phyloP scores from a whole-genome alignment of 2,329 filamentous ascomycete genomes.

The Trichoderma harzianum region DNA sequence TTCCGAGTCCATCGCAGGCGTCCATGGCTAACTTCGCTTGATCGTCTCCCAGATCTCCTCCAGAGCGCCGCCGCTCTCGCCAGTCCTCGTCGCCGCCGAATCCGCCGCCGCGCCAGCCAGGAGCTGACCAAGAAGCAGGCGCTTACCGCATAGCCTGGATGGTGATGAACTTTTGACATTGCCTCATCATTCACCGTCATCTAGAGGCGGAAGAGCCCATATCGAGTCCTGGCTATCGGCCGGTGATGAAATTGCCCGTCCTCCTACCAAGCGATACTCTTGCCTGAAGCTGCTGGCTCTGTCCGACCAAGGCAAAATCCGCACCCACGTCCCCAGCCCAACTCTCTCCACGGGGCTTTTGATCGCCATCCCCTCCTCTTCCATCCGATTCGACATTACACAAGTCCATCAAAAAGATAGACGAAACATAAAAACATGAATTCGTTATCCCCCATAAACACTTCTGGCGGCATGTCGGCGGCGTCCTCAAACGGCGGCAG shows the following conservation, averaged over 20 bases:
- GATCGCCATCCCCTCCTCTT: conserved; percentile 21
- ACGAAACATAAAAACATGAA: conserved; percentile 41
- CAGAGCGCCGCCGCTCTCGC: conserved; percentile 12
- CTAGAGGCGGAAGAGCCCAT: conserved; percentile 21
- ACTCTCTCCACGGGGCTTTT: conserved; percentile 22
- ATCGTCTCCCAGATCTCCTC: conserved; percentile 7
- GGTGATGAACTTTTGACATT: conserved; percentile 28
- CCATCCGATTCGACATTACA: conserved; percentile 17
- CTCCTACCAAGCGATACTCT: conserved; percentile 28
- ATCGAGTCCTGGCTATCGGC: conserved; percentile 25
- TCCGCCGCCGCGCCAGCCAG: conserved; percentile 32
- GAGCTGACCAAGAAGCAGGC: conserved; percentile 29
- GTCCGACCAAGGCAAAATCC: conserved; percentile 34
- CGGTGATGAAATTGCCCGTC: conserved; percentile 26
- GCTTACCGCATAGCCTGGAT: conserved; percentile 35
- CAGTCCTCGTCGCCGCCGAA: conserved; percentile 25
- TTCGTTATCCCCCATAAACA: conserved; percentile 45
- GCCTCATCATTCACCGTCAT: conserved; percentile 22
- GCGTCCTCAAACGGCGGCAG: conserved; percentile 42
- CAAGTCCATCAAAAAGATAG: conserved; percentile 23
- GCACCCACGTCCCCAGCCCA: conserved; percentile 29
- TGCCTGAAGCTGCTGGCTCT: conserved; percentile 21
- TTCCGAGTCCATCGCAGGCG: background rate
- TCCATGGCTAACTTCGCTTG: conserved; percentile 13
- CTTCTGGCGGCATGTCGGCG: conserved; percentile 31